These are phyloP conservation scores for Lyophyllum decastes DNA, from an alignment of 768 basidiomycete species.

Conservation along the genomic window DNA sequence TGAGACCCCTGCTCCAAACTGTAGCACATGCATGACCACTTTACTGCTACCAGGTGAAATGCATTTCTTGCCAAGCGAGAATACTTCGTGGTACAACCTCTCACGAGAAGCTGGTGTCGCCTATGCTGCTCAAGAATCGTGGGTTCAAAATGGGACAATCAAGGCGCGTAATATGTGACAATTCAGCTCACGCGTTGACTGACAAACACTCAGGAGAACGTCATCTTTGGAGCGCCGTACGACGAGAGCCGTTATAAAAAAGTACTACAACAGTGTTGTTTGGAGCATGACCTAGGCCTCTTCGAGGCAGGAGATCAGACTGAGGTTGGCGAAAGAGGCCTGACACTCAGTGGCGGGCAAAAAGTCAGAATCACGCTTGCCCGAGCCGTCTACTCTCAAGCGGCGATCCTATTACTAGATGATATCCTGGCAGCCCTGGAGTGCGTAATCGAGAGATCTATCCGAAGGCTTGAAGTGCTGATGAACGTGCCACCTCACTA, in stretches of 20 bases:
- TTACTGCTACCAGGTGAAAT: conserved; percentile 53
- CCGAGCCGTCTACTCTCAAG: conserved; percentile 45
- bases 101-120: conserved; percentile 70
- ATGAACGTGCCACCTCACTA: conserved; percentile 1
- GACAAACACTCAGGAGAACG: conserved; percentile 55
- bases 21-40: neutral
- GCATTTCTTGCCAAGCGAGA: conserved; percentile 52
- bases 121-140: conserved; percentile 82
- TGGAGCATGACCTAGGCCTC: conserved; percentile 69
- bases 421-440: conserved; percentile 71
- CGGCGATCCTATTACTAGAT: conserved; percentile 66
- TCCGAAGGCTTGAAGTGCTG: too few relatives aligned
- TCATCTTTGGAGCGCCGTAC: conserved; percentile 75
- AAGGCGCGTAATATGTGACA: conserved; percentile 30
- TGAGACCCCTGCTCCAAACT: neutral
- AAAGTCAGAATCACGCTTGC: conserved; percentile 49
- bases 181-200: neutral
- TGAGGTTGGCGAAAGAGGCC: conserved; percentile 72
- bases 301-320: conserved; percentile 67
- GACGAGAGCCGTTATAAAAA: conserved; percentile 77
- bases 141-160: conserved; percentile 81
- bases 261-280: conserved; percentile 69
- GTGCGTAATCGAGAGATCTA: too few relatives aligned
- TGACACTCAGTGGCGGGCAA: conserved; percentile 54
- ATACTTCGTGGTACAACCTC: conserved; percentile 66